Base-by-base conservation (phyloP, 352 stramenopile species). In the Globisporangium rhizosaccharum region DNA sequence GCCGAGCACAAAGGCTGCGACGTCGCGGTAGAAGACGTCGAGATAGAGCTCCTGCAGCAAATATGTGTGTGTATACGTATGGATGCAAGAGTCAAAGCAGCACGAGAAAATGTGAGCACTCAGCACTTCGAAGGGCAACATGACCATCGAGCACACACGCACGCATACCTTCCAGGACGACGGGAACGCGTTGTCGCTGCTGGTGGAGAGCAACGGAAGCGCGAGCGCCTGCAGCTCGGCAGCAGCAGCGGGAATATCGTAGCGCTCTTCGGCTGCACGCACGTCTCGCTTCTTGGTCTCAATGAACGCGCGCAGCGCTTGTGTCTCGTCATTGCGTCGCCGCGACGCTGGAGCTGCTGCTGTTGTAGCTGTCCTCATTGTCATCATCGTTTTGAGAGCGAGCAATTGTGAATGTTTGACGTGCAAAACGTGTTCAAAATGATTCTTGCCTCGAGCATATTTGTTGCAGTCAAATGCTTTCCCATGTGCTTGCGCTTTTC, bases 21-120 rank as follows among this genome's bases (percentile, higher is more conserved):
- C 65, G 2, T 89, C 79, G 5, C 79, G 73, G 49, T 89, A 91
- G 51, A 83, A 75, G 20, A 61, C 15, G 18, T 82, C 72, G 30
- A 88, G 18, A 46, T 81, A 91, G 41, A 89, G 54, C 17, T 30
- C 46, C 79, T 91, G 46, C 2, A 8, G 18, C 37, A 9, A 44
- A 23, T 36, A 9, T 48, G 33, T 12, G 33, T 36, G 9, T 18
- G 28, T 11, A 12, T 30, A 10, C 53, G 28, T 15, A 23, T 28
- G 46, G 17, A n/a, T 18, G 17, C 46, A 17, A 23, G 23, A 23
- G 23, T 51, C 44, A 7, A 17, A 25, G 48, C 12, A 26, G 7
- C 28, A 26, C 17, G 6, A 17, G 12, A 9, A 17, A 39, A 11
- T 18, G 11, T 15, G 41, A 42, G 23, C 39, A 28, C 5, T 2